Evolutionary conservation across 345 rosid genomes (phyloP).

Genomic region (Viola odorata): DNA sequence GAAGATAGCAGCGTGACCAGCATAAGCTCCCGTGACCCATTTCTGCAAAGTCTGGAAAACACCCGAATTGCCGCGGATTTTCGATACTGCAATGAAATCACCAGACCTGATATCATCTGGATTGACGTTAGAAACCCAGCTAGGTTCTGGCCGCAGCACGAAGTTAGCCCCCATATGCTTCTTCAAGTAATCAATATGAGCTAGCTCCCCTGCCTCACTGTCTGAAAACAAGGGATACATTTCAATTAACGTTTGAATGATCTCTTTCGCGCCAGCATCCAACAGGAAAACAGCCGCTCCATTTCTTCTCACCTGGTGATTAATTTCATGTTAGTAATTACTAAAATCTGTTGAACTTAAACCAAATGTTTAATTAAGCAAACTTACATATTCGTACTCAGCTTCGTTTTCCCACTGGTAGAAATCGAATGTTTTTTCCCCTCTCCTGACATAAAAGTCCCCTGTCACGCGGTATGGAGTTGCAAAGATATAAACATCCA

Average conservation of each 20-base stretch:
- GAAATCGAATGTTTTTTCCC: constrained; percentile 80
- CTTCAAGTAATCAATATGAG: constrained; percentile 72
- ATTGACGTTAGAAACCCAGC: constrained; percentile 63
- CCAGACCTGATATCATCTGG: constrained; percentile 76
- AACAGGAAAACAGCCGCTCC: constrained; percentile 92
- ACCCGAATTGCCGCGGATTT: constrained; percentile 88
- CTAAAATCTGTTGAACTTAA: not conserved
- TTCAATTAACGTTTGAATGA: constrained; percentile 86
- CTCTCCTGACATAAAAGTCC: constrained; percentile 79
- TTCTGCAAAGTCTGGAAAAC: constrained; percentile 97
- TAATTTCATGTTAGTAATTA: constrained; percentile 22
- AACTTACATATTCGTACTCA: constrained; percentile 81
- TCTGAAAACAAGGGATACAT: constrained; percentile 92
- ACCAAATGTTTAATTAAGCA: no score
- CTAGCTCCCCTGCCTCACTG: constrained; percentile 86
- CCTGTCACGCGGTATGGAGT: constrained; percentile 92
- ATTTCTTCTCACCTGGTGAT: constrained; percentile 77
- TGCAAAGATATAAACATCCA: constrained; percentile 93
- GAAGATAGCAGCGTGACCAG: constrained; percentile 91
- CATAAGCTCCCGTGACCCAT: constrained; percentile 99
- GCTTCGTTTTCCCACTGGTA: constrained; percentile 77
- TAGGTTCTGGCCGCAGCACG: constrained; percentile 66
- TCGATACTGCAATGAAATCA: constrained; percentile 83
- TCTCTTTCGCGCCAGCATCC: constrained; percentile 98
- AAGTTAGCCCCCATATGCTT: constrained; percentile 90